phyloP scores from a whole-genome alignment of 139 green algal genomes.

The Tetraselmis chui region DNA sequence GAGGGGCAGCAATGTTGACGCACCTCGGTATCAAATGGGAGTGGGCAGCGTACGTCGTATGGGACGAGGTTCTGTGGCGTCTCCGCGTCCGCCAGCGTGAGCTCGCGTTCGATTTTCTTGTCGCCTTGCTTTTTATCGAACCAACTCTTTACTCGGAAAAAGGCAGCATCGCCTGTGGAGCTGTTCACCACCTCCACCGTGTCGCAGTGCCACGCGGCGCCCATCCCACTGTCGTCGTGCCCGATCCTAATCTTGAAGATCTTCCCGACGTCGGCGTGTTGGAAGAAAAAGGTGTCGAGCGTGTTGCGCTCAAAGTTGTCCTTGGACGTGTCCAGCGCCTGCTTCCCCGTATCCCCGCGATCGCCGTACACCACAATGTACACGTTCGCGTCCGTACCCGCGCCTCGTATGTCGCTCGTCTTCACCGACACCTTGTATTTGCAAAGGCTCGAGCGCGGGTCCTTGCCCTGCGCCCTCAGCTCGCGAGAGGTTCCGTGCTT shows the following conservation, averaged over 20 bases:
- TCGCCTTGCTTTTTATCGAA: not conserved
- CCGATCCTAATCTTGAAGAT: slow-evolving; percentile 40
- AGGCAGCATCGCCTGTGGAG: not conserved
- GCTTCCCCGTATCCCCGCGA: slow-evolving; percentile 12
- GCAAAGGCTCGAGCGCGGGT: not conserved
- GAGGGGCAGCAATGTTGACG: no score
- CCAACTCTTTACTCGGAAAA: slow-evolving; percentile 16
- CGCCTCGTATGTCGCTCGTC: slow-evolving; percentile 16
- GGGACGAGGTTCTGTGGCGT: not conserved
- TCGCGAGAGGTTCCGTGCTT: slow-evolving; percentile 20
- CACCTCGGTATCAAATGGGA: no score
- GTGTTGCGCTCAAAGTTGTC: slow-evolving; percentile 23
- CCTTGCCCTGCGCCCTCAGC: slow-evolving; percentile 9
- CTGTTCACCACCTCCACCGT: slow-evolving; percentile 1
- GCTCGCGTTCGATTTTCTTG: not conserved
- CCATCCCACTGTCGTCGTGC: slow-evolving; percentile 24
- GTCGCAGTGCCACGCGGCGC: slow-evolving; percentile 3
- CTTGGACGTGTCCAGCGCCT: slow-evolving; percentile 6
- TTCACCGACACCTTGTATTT: slow-evolving; percentile 12
- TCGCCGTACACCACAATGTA: slow-evolving; percentile 9
- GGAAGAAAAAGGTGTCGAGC: slow-evolving; percentile 37
- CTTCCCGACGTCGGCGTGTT: slow-evolving; percentile 34
- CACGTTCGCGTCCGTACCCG: slow-evolving; percentile 28
- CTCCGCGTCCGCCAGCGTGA: not conserved
- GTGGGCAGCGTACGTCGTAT: not conserved